Evolutionary conservation across 2,329 filamentous ascomycete genomes (phyloP), one percentile per base, ranked within the genome.

Genomic region (Westerdykella ornata): DNA sequence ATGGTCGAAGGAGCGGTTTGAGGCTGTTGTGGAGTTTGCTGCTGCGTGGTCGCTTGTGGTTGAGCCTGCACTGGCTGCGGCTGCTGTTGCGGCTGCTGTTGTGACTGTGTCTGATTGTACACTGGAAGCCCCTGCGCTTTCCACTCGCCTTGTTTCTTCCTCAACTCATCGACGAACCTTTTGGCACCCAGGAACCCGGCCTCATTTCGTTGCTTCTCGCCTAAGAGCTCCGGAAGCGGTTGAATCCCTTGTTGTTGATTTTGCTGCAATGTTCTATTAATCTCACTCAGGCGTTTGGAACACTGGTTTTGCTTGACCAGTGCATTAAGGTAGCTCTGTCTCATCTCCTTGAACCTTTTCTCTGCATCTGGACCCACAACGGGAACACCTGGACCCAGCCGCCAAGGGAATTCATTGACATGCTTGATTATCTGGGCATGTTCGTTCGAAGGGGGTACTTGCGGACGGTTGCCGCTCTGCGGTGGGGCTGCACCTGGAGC

Each of bases 381-480:
- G n/a, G 36, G n/a, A 17, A 15, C n/a, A 14, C 16, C 30, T 3
- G 30, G 30, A 33, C 30, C 30, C 4, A 33, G 30, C 16, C 30
- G 50, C 42, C 58, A 64, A 3, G 54, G 54, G 43, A 67, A 67
- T 9, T 53, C 52, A 33, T 61, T 54, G 16, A 68, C 59, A 47
- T 67, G 63, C 46, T 62, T 58, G 35, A 67, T 43, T 35, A 68
- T 67, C 20, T 59, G 53, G 14, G 58, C 54, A 28, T 26, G 12
- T 11, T 26, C 22, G 12, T 7, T 11, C 22, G 22, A 26, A 11
- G 22, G 12, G 22, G 22, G 8, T 9, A 2, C 22, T 4, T 26
- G 22, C 22, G 22, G 22, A 8, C 22, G 22, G 7, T 26, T 26
- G 22, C 22, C 7, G 22, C 22, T 9, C 22, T 26, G 22, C 22